Percentiles rank a stretch among this genome's conserved stretches.
These are phyloP conservation scores for Blastobotrys serpentis DNA, from an alignment of 1,139 yeast species.

Conservation along the genomic window DNA sequence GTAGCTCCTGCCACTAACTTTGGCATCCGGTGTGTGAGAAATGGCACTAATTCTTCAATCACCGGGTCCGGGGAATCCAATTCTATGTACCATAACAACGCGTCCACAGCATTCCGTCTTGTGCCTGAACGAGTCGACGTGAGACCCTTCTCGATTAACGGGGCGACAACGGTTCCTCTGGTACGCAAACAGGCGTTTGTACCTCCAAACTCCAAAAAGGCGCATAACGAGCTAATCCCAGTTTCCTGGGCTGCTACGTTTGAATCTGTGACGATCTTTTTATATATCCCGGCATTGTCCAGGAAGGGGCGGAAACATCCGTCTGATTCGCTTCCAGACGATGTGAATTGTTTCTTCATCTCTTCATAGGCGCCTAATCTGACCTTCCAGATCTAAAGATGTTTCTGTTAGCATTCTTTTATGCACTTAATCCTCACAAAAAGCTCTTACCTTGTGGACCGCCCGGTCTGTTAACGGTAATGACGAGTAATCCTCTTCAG, in stretches of 20 bases:
- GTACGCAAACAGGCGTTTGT: slow-evolving; percentile 39
- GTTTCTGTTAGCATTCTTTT: too few species aligned
- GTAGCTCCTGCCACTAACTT: slow-evolving; percentile 74
- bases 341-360: slow-evolving; percentile 51
- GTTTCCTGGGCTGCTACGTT: slow-evolving; percentile 93
- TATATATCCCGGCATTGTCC: slow-evolving; percentile 51
- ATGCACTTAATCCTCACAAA: too few species aligned
- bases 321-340: slow-evolving; percentile 55
- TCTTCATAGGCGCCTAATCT: slow-evolving; percentile 80
- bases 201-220: slow-evolving; percentile 63
- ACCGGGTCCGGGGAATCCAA: slow-evolving; percentile 63
- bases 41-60: slow-evolving; percentile 66
- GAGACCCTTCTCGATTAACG: slow-evolving; percentile 77
- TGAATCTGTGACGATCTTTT: slow-evolving; percentile 64
- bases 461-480: slow-evolving; percentile 68
- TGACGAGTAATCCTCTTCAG: slow-evolving; percentile 54
- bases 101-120: slow-evolving; percentile 61
- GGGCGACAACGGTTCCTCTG: slow-evolving; percentile 50
- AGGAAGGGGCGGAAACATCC: slow-evolving; percentile 52
- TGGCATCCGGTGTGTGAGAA: slow-evolving; percentile 64
- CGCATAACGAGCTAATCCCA: slow-evolving; percentile 58
- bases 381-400: slow-evolving; percentile 77
- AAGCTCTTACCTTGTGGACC: slow-evolving; percentile 55
- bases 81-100: slow-evolving; percentile 62
- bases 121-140: slow-evolving; percentile 77